A percentile compares a stretch with the other conserved stretches of the same genome.
phyloP scores from a whole-genome alignment of 2,329 filamentous ascomycete species.

The Exophiala viscosa region DNA sequence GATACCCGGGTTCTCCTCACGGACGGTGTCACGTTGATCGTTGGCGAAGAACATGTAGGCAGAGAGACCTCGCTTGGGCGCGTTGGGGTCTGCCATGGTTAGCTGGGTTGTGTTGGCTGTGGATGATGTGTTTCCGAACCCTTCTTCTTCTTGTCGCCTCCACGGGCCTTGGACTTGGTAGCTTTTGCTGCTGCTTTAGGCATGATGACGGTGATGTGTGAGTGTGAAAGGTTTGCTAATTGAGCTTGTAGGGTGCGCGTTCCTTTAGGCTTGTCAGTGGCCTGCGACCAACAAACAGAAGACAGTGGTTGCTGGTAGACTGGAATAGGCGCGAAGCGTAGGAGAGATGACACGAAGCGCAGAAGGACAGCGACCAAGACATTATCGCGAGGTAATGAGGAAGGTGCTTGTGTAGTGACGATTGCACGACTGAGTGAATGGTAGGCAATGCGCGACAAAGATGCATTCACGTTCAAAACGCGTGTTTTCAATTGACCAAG shows the following conservation, averaged over 20 bases:
- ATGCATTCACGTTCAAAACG: conserved; percentile 19
- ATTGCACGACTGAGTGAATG: background rate
- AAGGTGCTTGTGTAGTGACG: background rate
- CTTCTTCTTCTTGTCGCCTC: conserved; percentile 68
- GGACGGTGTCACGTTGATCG: conserved; percentile 96
- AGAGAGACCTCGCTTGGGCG: conserved; percentile 97
- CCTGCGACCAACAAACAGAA: background rate
- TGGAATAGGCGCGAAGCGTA: background rate
- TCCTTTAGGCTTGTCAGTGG: conserved; percentile 3
- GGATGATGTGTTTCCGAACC: conserved; percentile 45
- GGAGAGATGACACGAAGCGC: conserved; percentile 19
- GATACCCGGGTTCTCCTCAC: conserved; percentile 97
- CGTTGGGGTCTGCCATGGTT: conserved; percentile 72
- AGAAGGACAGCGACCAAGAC: background rate
- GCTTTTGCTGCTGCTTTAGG: conserved; percentile 62
- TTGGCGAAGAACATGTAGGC: conserved; percentile 99
- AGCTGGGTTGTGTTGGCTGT: conserved; percentile 1
- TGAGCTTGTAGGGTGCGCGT: background rate
- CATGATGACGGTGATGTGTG: conserved; percentile 48
- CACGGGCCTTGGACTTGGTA: conserved; percentile 58
- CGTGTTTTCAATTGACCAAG: conserved; percentile 14
- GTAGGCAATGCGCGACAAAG: conserved; percentile 3
- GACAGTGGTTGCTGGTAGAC: background rate
- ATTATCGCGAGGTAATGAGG: background rate
- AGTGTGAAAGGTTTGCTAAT: background rate